Evolutionary conservation across 2,329 filamentous ascomycete genomes (phyloP).

Genomic region (Monosporascus sp.): DNA sequence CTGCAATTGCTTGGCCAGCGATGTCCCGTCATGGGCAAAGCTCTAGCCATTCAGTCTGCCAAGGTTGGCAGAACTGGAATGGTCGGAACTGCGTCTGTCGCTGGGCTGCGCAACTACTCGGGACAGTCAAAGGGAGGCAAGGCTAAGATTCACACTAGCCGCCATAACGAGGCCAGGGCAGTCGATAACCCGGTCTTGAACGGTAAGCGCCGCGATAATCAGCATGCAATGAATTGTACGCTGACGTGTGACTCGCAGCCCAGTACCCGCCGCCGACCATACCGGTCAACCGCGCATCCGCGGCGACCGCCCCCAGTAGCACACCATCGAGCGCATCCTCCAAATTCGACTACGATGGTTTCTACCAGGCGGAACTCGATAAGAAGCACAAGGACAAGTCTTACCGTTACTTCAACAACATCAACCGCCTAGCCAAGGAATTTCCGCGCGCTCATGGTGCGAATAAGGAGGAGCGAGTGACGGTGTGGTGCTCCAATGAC

Average conservation of each 20-base stretch:
- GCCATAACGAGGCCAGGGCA: slow-evolving; percentile 69
- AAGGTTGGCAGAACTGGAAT: slow-evolving; percentile 40
- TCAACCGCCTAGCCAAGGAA: slow-evolving; percentile 94
- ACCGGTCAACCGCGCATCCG: slow-evolving; percentile 23
- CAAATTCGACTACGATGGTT: slow-evolving; percentile 85
- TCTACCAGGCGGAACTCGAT: slow-evolving; percentile 83
- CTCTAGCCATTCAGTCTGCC: slow-evolving; percentile 77
- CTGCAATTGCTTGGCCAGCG: slow-evolving; percentile 89
- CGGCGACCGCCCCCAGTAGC: slow-evolving; percentile 18
- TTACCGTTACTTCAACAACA: slow-evolving; percentile 99
- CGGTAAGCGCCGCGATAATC: slow-evolving; percentile 31
- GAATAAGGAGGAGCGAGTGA: slow-evolving; percentile 75
- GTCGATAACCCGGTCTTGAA: slow-evolving; percentile 57
- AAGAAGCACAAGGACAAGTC: slow-evolving; percentile 99
- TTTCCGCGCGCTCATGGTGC: slow-evolving; percentile 94
- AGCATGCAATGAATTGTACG: background rate
- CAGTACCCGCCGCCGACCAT: slow-evolving; percentile 28
- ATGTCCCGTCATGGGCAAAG: slow-evolving; percentile 98
- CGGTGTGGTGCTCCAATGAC: slow-evolving; percentile 99
- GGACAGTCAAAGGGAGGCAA: slow-evolving; percentile 50
- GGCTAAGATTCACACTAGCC: slow-evolving; percentile 76
- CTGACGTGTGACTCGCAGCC: slow-evolving; percentile 23
- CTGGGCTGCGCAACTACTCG: slow-evolving; percentile 47
- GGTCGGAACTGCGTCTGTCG: slow-evolving; percentile 35
- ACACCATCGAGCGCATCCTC: slow-evolving; percentile 27